Conservation (phyloP, 129 eudicot species). For the Scalesia atractyloides region DNA sequence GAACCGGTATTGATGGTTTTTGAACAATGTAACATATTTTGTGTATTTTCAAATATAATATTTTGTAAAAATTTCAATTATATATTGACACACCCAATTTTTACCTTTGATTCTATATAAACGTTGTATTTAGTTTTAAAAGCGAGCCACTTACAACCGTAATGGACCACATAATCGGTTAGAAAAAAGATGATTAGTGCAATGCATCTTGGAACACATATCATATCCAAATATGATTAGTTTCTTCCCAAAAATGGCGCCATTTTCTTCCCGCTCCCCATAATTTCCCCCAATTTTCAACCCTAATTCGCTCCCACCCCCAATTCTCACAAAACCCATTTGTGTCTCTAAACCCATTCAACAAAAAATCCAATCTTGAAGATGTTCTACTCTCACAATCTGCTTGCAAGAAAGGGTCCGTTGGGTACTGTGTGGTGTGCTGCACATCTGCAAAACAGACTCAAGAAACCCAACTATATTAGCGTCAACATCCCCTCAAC, state of each 20-base stretch:
- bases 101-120: too few relatives aligned
- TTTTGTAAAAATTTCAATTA: too few relatives aligned
- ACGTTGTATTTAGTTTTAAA: too few relatives aligned
- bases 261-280: conserved; percentile 25
- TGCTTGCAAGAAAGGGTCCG: conserved; percentile 90
- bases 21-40: too few relatives aligned
- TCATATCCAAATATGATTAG: too few relatives aligned
- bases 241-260: conserved; percentile 23
- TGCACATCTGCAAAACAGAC: conserved; percentile 80
- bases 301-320: conserved; percentile 11
- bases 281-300: conserved; percentile 13
- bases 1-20: too few relatives aligned
- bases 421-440: conserved; percentile 94
- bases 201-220: too few relatives aligned
- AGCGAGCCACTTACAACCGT: too few relatives aligned
- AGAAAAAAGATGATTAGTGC: too few relatives aligned
- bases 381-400: conserved; percentile 89
- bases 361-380: neutral
- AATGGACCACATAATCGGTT: too few relatives aligned
- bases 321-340: neutral
- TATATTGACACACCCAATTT: too few relatives aligned
- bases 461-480: conserved; percentile 70
- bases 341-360: neutral
- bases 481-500: conserved; percentile 74
- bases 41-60: too few relatives aligned